Evolutionary conservation across 116 monocot genomes (phyloP).

Genomic region (Papilionanthe hybrid): DNA sequence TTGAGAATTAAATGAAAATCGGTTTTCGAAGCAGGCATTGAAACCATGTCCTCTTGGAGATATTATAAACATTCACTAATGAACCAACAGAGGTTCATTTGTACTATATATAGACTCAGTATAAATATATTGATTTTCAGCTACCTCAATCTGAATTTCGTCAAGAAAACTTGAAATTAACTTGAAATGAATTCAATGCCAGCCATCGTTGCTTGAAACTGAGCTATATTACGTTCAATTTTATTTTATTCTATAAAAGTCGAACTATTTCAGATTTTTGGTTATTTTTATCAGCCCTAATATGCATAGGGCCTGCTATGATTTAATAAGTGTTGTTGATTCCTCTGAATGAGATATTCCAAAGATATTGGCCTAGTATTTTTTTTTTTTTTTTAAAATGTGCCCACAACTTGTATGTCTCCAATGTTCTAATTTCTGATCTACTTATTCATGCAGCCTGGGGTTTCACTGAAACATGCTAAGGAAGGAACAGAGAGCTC

Average conservation of each 20-base stretch:
- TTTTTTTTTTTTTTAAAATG: neutral
- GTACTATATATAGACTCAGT: neutral
- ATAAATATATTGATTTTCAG: neutral
- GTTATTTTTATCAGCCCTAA: too few relatives aligned
- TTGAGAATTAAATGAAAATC: neutral
- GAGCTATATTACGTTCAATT: neutral
- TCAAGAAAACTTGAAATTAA: neutral
- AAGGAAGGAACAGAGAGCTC: conserved; percentile 98
- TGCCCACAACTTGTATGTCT: neutral
- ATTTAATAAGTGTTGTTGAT: neutral
- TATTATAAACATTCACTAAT: neutral
- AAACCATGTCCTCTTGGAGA: neutral
- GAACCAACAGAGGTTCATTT: neutral
- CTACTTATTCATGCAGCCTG: conserved; percentile 47
- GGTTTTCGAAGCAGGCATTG: neutral
- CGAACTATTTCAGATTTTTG: neutral
- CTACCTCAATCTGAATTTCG: neutral
- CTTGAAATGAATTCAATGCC: neutral
- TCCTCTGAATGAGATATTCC: neutral
- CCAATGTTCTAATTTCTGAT: neutral
- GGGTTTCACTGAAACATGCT: conserved; percentile 60
- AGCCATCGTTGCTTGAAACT: neutral
- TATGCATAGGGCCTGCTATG: neutral
- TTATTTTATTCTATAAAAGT: neutral
- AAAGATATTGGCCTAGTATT: neutral